A percentile compares a stretch with the other conserved stretches of the same genome.
Evolutionary conservation across 208 protist genomes (phyloP).

Genomic region (Wallacemonas sp.): DNA sequence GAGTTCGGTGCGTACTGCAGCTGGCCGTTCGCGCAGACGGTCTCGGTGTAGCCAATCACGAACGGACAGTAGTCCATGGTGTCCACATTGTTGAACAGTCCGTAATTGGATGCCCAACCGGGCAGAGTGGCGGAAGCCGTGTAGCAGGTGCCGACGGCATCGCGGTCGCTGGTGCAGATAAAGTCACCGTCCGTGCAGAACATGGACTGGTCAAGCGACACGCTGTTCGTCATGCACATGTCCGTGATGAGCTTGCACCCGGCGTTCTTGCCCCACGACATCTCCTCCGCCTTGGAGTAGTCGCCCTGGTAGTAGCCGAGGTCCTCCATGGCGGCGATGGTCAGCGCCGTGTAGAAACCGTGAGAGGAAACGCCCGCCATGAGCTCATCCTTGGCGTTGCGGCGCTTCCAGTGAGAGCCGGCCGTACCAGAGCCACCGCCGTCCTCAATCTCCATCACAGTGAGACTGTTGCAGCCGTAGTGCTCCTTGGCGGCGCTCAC

Average conservation of each 20-base stretch:
- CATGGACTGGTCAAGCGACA: conserved; percentile 24
- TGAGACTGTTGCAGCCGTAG: no score
- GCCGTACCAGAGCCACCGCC: no score
- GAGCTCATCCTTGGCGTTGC: conserved; percentile 37
- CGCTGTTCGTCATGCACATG: conserved; percentile 22
- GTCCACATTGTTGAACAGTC: conserved; percentile 35
- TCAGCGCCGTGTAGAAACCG: conserved; percentile 39
- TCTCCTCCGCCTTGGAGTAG: conserved; percentile 36
- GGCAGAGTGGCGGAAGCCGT: not conserved
- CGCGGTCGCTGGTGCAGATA: conserved; percentile 28
- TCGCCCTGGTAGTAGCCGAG: conserved; percentile 52
- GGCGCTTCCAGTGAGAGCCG: no score
- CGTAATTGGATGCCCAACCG: conserved; percentile 28
- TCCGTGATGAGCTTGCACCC: conserved; percentile 40
- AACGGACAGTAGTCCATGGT: conserved; percentile 57
- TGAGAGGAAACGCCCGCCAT: no score
- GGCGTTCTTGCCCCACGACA: conserved; percentile 51
- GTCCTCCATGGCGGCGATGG: conserved; percentile 66
- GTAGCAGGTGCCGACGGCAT: conserved; percentile 30
- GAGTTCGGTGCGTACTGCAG: conserved; percentile 20
- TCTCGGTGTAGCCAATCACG: conserved; percentile 22
- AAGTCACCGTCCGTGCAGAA: conserved; percentile 22
- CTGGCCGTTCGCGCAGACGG: conserved; percentile 18
- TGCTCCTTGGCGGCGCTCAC: no score
- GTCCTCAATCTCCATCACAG: no score